A percentile compares a stretch with the other conserved stretches of the same genome.
phyloP scores from a whole-genome alignment of 805 yeast species.

The Scheffersomyces coipomensis region DNA sequence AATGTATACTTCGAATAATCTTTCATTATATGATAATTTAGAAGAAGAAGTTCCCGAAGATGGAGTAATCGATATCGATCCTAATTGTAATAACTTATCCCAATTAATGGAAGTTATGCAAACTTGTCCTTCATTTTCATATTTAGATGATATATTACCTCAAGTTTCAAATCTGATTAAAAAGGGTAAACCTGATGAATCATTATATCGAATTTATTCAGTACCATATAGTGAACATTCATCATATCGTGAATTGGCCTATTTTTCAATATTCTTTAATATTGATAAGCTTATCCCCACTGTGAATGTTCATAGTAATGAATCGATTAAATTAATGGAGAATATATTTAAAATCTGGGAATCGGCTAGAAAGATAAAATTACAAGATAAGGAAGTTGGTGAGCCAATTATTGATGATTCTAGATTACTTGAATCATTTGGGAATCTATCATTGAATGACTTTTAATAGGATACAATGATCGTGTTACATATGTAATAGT shows the following conservation, averaged over 20 bases:
- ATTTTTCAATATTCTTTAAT: constrained; percentile 55
- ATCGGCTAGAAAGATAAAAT: constrained; percentile 12
- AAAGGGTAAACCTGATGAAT: constrained; percentile 17
- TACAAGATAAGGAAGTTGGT: constrained; percentile 2
- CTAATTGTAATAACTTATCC: constrained; percentile 8
- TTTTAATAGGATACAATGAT: constrained; percentile 3
- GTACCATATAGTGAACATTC: constrained; percentile 96
- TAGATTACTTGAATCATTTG: constrained; percentile 2
- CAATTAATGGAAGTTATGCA: constrained; percentile 14
- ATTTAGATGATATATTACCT: constrained; percentile 28
- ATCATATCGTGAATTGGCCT: constrained; percentile 74
- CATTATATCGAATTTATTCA: constrained; percentile 46
- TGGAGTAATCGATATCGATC: constrained; percentile 1
- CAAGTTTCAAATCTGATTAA: constrained; percentile 19
- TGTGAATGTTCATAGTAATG: constrained; percentile 47
- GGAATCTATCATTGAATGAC: constrained; percentile 5
- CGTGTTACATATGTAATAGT: no score
- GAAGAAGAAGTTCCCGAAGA: background rate
- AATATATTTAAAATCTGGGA: constrained; percentile 34
- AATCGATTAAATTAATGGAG: constrained; percentile 26
- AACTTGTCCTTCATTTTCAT: constrained; percentile 17
- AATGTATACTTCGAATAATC: background rate
- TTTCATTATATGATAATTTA: background rate
- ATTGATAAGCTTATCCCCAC: constrained; percentile 71
- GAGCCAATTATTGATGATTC: background rate